These are phyloP conservation scores for Tylopilus cervinicoccineus DNA, from an alignment of 768 basidiomycete species.

Conservation along the genomic window DNA sequence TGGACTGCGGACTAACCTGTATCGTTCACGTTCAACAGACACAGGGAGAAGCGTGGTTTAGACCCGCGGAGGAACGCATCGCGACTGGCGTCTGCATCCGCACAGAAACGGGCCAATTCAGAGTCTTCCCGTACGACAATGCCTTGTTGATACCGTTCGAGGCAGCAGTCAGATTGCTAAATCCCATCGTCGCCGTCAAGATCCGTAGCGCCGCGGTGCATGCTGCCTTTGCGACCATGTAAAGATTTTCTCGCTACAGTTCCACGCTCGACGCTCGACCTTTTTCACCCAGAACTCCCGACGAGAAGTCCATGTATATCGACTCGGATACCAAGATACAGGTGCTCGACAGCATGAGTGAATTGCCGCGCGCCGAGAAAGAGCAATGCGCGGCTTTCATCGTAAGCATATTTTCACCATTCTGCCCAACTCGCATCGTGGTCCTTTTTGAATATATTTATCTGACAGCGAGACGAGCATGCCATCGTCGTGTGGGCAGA, in stretches of 20 bases:
- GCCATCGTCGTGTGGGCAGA: slow-evolving; percentile 84
- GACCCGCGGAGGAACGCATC: slow-evolving; percentile 73
- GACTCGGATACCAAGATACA: slow-evolving; percentile 83
- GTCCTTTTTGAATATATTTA: not conserved
- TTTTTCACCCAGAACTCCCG: slow-evolving; percentile 40
- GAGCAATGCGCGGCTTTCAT: slow-evolving; percentile 90
- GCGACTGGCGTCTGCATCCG: slow-evolving; percentile 76
- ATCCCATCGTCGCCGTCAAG: slow-evolving; percentile 83
- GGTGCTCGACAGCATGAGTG: slow-evolving; percentile 65
- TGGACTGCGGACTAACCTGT: not conserved
- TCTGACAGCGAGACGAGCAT: slow-evolving; percentile 72
- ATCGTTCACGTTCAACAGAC: slow-evolving; percentile 43
- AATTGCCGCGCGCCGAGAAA: slow-evolving; percentile 77
- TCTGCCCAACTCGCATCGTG: not conserved
- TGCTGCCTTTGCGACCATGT: slow-evolving; percentile 70
- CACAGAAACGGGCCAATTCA: slow-evolving; percentile 61
- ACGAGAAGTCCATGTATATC: slow-evolving; percentile 59
- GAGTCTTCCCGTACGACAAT: slow-evolving; percentile 84
- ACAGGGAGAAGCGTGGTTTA: slow-evolving; percentile 81
- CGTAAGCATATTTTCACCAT: slow-evolving; percentile 38
- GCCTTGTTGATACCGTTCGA: slow-evolving; percentile 72
- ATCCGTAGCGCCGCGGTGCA: slow-evolving; percentile 76
- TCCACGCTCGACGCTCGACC: not conserved
- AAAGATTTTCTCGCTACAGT: slow-evolving; percentile 21
- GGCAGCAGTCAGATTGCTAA: slow-evolving; percentile 65